A percentile compares a stretch with the other conserved stretches of the same genome.
Evolutionary conservation across 2,329 filamentous ascomycete genomes (phyloP).

Genomic region (Xylariomycetidae sp.): DNA sequence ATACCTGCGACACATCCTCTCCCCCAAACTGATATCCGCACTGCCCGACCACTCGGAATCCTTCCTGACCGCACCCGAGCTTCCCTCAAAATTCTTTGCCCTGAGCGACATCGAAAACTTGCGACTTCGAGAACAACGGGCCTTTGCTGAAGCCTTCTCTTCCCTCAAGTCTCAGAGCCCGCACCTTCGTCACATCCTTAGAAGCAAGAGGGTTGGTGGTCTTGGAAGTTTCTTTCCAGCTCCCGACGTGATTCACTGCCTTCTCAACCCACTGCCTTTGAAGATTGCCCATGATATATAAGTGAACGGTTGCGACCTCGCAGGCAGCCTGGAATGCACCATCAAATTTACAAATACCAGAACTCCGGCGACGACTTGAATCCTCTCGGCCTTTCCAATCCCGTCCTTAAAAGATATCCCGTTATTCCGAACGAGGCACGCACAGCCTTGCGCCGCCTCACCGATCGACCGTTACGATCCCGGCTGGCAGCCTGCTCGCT

Average conservation of each 20-base stretch:
- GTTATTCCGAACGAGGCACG: too few species aligned
- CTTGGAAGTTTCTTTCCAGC: constrained; percentile 25
- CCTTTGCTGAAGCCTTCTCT: constrained; percentile 16
- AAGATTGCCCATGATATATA: constrained; percentile 20
- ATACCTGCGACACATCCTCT: too few species aligned
- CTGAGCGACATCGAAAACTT: constrained; percentile 20
- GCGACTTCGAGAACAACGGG: constrained; percentile 26
- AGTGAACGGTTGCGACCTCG: constrained; percentile 16
- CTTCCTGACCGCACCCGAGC: too few species aligned
- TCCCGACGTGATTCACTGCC: constrained; percentile 21
- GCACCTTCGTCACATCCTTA: constrained; percentile 17
- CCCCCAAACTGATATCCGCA: too few species aligned
- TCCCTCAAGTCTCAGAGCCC: constrained; percentile 12
- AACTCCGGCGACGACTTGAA: too few species aligned
- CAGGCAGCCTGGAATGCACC: constrained; percentile 22
- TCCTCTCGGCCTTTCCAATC: too few species aligned
- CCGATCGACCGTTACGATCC: too few species aligned
- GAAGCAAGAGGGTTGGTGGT: constrained; percentile 19
- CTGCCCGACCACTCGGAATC: too few species aligned
- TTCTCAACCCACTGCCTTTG: constrained; percentile 16
- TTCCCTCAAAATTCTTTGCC: constrained; percentile 11
- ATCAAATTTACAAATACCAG: too few species aligned
- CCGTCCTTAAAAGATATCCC: too few species aligned
- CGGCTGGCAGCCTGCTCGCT: too few species aligned
- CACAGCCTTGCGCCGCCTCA: too few species aligned